These are phyloP conservation scores for Crassisporium funariophilum DNA, from an alignment of 768 basidiomycete species.

Conservation along the genomic window DNA sequence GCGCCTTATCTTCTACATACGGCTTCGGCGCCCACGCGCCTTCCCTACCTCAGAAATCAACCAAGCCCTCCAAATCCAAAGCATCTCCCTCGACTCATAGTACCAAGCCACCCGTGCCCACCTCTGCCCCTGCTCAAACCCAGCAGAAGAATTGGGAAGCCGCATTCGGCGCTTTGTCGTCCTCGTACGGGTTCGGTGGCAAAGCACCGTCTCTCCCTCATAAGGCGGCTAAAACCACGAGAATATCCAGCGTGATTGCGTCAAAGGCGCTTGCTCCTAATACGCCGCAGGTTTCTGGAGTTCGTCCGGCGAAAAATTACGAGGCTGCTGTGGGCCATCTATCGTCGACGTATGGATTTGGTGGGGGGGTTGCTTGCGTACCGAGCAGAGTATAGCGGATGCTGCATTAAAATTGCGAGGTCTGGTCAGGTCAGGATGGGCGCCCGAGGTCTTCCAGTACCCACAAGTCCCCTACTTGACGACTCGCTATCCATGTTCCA, in stretches of 20 bases:
- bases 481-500: too few species aligned
- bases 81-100: conserved; percentile 7
- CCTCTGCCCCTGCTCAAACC: too few species aligned
- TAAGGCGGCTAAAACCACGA: not conserved
- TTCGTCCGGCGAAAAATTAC: not conserved
- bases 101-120: not conserved
- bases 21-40: conserved; percentile 1
- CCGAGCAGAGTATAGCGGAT: too few species aligned
- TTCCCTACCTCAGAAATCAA: conserved; percentile 9
- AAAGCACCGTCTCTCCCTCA: conserved; percentile 11
- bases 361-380: not conserved
- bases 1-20: conserved; percentile 3
- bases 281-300: not conserved
- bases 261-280: not conserved
- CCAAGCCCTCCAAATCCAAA: conserved; percentile 8
- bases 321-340: conserved; percentile 2
- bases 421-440: too few species aligned
- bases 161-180: conserved; percentile 20
- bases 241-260: not conserved
- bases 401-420: too few species aligned
- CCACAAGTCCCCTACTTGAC: too few species aligned
- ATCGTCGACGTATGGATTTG: conserved; percentile 5
- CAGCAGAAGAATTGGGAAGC: conserved; percentile 23
- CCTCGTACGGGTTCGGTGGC: conserved; percentile 22
- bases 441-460: too few species aligned